Evolutionary conservation across 352 stramenopile species (phyloP), one percentile per base, ranked within the genome.

Genomic region (Albugo candida): DNA sequence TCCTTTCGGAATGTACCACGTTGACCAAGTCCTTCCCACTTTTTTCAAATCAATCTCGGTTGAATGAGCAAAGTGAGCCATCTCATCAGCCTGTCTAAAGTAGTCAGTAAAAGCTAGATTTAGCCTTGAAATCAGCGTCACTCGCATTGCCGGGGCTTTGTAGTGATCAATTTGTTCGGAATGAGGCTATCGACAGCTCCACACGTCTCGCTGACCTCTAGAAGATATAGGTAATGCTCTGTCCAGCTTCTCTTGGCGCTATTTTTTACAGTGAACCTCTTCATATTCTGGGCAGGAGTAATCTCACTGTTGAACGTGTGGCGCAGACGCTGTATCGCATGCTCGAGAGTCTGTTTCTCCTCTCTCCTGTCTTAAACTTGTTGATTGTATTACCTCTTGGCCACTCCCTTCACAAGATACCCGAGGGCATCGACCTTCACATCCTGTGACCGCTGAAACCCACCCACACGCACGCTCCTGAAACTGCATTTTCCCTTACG

Each of bases 171-270:
- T 31, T 31, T 31, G 24, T 31, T 8, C 24, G 8, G 24, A 3
- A 31, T 8, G 8, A 31, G 24, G 8, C 8, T 31, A 31, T 31
- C 24, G 3, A 8, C 24, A 3, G 3, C 24, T 31, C 3, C 24
- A 31, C 24, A 31, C 3, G 24, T 8, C 24, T 62, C 44, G 13
- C 47, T 51, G 1, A 60, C 42, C 0, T 38, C 52, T 5, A 57
- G 51, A 20, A 54, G 11, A 18, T 59, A 59, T 5, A 59, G 17
- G n/a, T 49, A 53, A 34, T 59, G 56, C 14, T 43, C 38, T 59
- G 51, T 41, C 48, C 39, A 59, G 1, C 38, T 49, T 5, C 47
- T 21, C 24, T 54, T 63, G 0, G 38, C 0, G 48, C 17, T 41
- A 31, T 54, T 59, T 12, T 0, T 8, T 14, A 21, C 36, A 0